phyloP scores from a whole-genome alignment of 2,329 filamentous ascomycete genomes.

The Rutstroemia sp. region DNA sequence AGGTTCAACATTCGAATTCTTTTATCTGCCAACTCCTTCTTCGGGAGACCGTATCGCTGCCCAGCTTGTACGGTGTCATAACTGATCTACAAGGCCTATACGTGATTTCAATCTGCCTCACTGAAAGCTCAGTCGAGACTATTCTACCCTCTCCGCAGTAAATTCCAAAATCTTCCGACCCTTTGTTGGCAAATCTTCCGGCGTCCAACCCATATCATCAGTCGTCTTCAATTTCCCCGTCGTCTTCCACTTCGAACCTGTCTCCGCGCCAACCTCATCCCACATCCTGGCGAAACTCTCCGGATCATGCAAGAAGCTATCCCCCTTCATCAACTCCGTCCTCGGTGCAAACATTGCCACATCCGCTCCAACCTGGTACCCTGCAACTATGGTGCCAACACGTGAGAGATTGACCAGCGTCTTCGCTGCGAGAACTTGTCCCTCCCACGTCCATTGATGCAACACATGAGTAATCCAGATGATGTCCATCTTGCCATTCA shows the following conservation, averaged over 20 bases:
- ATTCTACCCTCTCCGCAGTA: background rate
- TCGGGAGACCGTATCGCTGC: too few species aligned
- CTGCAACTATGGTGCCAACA: background rate
- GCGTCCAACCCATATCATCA: background rate
- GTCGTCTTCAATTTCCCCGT: background rate
- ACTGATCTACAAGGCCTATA: too few species aligned
- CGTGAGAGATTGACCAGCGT: background rate
- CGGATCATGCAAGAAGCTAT: conserved; percentile 2
- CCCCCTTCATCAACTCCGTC: background rate
- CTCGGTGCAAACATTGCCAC: background rate
- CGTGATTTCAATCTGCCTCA: too few species aligned
- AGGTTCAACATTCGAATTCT: too few species aligned
- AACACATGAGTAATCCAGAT: conserved; percentile 36
- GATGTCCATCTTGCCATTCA: conserved; percentile 35
- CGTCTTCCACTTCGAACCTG: conserved; percentile 8
- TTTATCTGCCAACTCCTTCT: too few species aligned
- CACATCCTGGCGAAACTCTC: conserved; percentile 6
- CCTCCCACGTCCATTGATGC: conserved; percentile 36
- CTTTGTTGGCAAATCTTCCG: background rate
- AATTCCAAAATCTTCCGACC: background rate
- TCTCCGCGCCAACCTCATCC: conserved; percentile 3
- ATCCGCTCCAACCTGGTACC: background rate
- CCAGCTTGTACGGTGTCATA: too few species aligned
- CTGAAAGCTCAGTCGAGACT: background rate
- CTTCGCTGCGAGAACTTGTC: conserved; percentile 23